These are phyloP conservation scores for Pseudotulostoma volvatum DNA, from an alignment of 495 filamentous ascomycete species.

Conservation along the genomic window DNA sequence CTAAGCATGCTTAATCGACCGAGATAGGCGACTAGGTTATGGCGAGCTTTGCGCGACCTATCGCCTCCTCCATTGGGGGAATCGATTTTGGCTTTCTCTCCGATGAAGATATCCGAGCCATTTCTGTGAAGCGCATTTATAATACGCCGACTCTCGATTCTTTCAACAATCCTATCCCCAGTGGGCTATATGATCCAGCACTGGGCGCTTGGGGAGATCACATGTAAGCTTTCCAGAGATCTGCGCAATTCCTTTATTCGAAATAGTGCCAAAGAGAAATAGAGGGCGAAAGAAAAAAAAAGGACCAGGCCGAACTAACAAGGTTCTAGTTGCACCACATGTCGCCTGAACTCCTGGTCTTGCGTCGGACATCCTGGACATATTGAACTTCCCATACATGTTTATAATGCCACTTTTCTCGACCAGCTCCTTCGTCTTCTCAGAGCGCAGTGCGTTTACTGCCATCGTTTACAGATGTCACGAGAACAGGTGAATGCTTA, in stretches of 20 bases:
- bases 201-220: slow-evolving; percentile 80
- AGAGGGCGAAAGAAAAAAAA: too few species aligned
- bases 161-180: slow-evolving; percentile 66
- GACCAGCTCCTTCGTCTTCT: slow-evolving; percentile 74
- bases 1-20: too few species aligned
- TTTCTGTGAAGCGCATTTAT: slow-evolving; percentile 85
- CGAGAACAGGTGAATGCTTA: slow-evolving; percentile 57
- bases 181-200: slow-evolving; percentile 84
- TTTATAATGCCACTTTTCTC: slow-evolving; percentile 90
- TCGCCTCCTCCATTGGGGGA: slow-evolving; percentile 67
- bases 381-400: slow-evolving; percentile 79
- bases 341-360: slow-evolving; percentile 53
- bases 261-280: too few species aligned
- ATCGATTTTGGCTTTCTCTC: slow-evolving; percentile 80
- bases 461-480: slow-evolving; percentile 62
- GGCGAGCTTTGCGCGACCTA: slow-evolving; percentile 76
- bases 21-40: too few species aligned
- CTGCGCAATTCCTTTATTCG: neutral
- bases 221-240: slow-evolving; percentile 38
- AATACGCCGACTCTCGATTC: slow-evolving; percentile 81
- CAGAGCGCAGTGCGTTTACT: slow-evolving; percentile 76
- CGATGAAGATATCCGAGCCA: slow-evolving; percentile 62
- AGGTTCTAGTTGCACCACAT: slow-evolving; percentile 67
- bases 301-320: too few species aligned
- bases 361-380: slow-evolving; percentile 92